Base-by-base conservation (phyloP, 768 basidiomycete genomes). In the Peribolospora baueri region DNA sequence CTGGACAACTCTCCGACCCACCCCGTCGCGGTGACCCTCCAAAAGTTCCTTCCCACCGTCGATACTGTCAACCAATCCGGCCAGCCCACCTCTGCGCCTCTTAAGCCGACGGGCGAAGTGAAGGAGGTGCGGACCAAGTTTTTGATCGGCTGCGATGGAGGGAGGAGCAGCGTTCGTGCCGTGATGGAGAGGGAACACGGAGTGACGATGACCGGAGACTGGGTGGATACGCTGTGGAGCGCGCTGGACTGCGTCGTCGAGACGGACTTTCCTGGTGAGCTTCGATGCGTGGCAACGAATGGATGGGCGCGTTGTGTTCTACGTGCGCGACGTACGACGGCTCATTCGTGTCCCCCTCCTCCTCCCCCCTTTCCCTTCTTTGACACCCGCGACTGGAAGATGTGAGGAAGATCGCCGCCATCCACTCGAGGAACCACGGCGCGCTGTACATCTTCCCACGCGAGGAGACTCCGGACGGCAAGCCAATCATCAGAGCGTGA, bases 361-460 rank as follows among this genome's bases (percentile, higher is more conserved):
- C 25, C 25, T 25, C 25, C 25, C 25, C 25, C 25, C 25, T 25
- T 25, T 25, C 25, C 25, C 25, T 25, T 25, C 25, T 25, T 25
- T 25, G 25, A 25, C 25, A 25, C 25, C 25, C 25, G 25, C 25
- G 25, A 25, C 25, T 25, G 25, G 25, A 25, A 25, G 25, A 59
- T 46, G 51, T 59, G 46, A 48, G 58, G 52, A 59, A 59, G 53
- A 59, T 59, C 48, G 58, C 58, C 6, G 56, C 58, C 40, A 59
- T 59, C 37, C 58, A 59, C 51, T 45, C 43, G 7, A 7, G 3
- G 43, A 45, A 45, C 43, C 48, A 59, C 49, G 56, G 56, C 3
- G 43, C 52, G 13, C 47, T 55, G 48, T 59, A 59, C 50, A 55
- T 59, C 50, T 59, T 59, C 56, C 58, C 58, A 4, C 58, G 58